Percentiles rank a stretch among this genome's conserved stretches.
Conservation (phyloP, 2,329 filamentous ascomycete genomes). For the Colletotrichum costaricense region DNA sequence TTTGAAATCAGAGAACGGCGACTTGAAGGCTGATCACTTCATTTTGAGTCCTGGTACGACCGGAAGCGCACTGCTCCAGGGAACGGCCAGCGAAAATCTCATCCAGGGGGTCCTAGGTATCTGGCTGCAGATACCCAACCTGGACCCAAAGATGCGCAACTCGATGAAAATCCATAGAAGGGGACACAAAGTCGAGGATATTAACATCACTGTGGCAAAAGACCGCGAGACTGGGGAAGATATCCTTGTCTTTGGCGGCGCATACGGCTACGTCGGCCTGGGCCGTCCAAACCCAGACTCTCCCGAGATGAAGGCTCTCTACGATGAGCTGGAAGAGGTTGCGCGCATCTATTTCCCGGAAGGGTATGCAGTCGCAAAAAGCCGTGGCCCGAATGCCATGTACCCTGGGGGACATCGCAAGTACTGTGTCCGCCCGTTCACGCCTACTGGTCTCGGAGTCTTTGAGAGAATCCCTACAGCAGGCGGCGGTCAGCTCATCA, state of each 20-base stretch:
- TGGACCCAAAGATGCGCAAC: slow-evolving; percentile 18
- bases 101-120: slow-evolving; percentile 27
- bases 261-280: slow-evolving; percentile 27
- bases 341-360: not conserved
- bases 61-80: not conserved
- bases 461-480: not conserved
- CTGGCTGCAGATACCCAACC: slow-evolving; percentile 28
- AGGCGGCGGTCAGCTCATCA: not conserved
- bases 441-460: not conserved
- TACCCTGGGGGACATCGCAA: not conserved
- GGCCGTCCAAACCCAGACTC: slow-evolving; percentile 20
- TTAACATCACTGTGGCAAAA: slow-evolving; percentile 25
- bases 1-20: not conserved
- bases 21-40: not conserved
- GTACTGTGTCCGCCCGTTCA: not conserved
- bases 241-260: slow-evolving; percentile 27
- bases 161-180: slow-evolving; percentile 26
- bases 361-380: not conserved
- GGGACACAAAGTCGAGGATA: slow-evolving; percentile 23
- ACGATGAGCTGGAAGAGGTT: not conserved
- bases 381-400: not conserved
- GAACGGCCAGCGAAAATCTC: slow-evolving; percentile 16
- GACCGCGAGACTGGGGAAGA: slow-evolving; percentile 23
- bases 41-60: not conserved
- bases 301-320: slow-evolving; percentile 16